A percentile compares a stretch with the other conserved stretches of the same genome.
Conservation (phyloP, 257 asterid species). For the Primulina eburnea region DNA sequence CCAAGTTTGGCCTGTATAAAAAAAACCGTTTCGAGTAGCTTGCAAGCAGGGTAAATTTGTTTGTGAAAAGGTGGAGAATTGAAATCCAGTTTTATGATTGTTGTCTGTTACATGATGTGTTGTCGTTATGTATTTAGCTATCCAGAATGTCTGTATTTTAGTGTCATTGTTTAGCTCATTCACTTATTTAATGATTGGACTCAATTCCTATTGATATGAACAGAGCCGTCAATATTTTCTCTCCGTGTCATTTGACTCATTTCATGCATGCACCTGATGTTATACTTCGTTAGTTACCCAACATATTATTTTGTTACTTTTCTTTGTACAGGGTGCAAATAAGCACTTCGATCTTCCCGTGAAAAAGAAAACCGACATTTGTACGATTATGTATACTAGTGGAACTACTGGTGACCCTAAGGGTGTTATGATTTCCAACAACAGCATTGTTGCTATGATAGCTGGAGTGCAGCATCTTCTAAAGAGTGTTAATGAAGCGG, state of each 20-base stretch:
- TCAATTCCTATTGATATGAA: slow-evolving; percentile 1
- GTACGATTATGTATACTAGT: slow-evolving; percentile 97
- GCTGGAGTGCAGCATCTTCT: slow-evolving; percentile 72
- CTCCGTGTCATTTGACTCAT: background rate
- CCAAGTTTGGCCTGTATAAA: too few relatives aligned
- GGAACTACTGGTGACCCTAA: slow-evolving; percentile 99
- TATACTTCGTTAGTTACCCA: slow-evolving; percentile 17
- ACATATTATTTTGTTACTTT: slow-evolving; percentile 19
- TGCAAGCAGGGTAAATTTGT: too few relatives aligned
- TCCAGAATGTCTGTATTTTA: background rate
- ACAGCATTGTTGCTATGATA: slow-evolving; percentile 69
- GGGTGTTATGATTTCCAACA: slow-evolving; percentile 93
- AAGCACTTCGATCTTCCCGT: slow-evolving; percentile 72
- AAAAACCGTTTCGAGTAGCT: too few relatives aligned
- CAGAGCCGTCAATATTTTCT: slow-evolving; percentile 12
- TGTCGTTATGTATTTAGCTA: slow-evolving; percentile 2
- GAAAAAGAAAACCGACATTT: slow-evolving; percentile 75
- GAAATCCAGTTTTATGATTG: background rate
- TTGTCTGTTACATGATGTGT: background rate
- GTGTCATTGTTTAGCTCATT: background rate
- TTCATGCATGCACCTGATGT: slow-evolving; percentile 17
- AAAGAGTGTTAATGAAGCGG: slow-evolving; percentile 66
- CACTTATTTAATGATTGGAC: background rate
- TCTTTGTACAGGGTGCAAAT: slow-evolving; percentile 64
- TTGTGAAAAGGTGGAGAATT: too few relatives aligned